Base-by-base conservation (phyloP, 257 asterid genomes). In the Haberlea rhodopensis region DNA sequence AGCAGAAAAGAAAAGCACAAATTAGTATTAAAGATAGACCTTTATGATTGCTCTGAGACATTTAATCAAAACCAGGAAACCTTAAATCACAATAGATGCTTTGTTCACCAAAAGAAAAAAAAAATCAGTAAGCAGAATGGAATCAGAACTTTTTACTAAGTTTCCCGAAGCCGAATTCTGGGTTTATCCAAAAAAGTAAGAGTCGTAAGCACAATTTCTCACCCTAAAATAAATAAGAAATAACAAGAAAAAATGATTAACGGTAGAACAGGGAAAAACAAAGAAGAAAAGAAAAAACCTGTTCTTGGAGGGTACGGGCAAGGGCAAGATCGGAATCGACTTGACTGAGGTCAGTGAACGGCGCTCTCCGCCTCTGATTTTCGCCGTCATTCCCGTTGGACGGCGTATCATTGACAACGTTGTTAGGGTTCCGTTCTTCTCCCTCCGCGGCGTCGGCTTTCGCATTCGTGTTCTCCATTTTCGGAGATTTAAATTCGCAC, bases 261-360 rank as follows among this genome's bases (percentile, higher is more conserved):
- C 10, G 25, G 52, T 32, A 34, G 10, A 24, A 45, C 31, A 32
- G 3, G 16, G 5, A 6, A 0, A 2, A 15, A 46, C 9, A 29
- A 23, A 3, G 0, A 9, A 6, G 7, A 20, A 11, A 45, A n/a
- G 21, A 15, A 62, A 57, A 46, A 57, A 84, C 97, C 96, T 91
- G 96, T 52, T 91, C 96, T 70, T 91, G 96, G 62, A 91, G 89
- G 55, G 95, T 86, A 53, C 97, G 91, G 49, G 97, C 97, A 48
- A 91, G 96, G 71, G 94, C 95, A 53, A 84, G 97, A 81, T 91
- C 97, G 59, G 95, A 94, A 66, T 91, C 96, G 62, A 75, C 85
- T 76, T 91, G 97, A 75, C 88, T 84, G 72, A 91, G 95, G 84
- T 84, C 76, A 58, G 96, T 88, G 77, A 91, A 88, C 24, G 88